These are phyloP conservation scores for Aspergillus baeticus DNA, from an alignment of 495 filamentous ascomycete genomes.

Conservation along the genomic window DNA sequence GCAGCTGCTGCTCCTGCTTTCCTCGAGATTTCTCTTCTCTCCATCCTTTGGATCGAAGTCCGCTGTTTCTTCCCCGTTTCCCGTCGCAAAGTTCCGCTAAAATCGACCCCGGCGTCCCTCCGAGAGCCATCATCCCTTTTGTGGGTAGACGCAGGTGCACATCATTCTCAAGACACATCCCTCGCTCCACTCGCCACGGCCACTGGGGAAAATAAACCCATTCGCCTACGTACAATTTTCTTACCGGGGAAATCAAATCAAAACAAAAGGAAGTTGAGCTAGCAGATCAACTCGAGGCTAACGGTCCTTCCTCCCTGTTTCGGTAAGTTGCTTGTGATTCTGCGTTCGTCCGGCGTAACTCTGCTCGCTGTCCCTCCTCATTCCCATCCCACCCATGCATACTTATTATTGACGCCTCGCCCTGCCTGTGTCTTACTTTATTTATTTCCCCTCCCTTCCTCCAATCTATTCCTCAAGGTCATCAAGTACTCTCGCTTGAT, in stretches of 20 bases:
- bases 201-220: slow-evolving; percentile 11
- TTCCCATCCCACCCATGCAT: slow-evolving; percentile 13
- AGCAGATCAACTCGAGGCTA: slow-evolving; percentile 12
- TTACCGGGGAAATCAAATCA: slow-evolving; percentile 8
- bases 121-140: slow-evolving; percentile 5
- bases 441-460: slow-evolving; percentile 25
- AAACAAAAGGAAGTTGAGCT: slow-evolving; percentile 10
- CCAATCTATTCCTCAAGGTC: slow-evolving; percentile 2
- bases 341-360: slow-evolving; percentile 13
- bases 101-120: neutral
- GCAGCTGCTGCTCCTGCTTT: neutral
- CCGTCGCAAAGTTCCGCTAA: slow-evolving; percentile 4
- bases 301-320: slow-evolving; percentile 23
- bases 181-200: slow-evolving; percentile 13
- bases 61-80: neutral
- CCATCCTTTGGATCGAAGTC: neutral
- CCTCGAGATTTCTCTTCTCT: neutral
- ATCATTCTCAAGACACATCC: slow-evolving; percentile 14
- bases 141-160: slow-evolving; percentile 10
- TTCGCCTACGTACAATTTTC: neutral
- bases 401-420: slow-evolving; percentile 9
- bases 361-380: slow-evolving; percentile 15
- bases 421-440: slow-evolving; percentile 8
- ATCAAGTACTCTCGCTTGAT: slow-evolving; percentile 17
- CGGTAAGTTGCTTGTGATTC: slow-evolving; percentile 23